Conservation (phyloP, 2,329 filamentous ascomycete species). For the Aspergillus awamori region DNA sequence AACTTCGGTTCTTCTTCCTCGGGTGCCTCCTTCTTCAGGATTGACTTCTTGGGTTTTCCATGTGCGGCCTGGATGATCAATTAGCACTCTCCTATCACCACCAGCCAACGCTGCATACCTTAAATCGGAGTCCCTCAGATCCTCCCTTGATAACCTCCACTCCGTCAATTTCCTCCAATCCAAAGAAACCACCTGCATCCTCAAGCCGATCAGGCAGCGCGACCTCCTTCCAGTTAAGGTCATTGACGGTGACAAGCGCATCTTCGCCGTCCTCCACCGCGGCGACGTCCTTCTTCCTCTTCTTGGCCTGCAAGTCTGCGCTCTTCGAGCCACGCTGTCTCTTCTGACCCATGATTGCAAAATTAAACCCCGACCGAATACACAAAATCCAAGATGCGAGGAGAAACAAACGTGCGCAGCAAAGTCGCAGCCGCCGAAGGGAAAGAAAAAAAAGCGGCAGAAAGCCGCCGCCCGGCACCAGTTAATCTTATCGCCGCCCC, state of each 20-base stretch:
- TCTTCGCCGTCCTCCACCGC: slow-evolving; percentile 24
- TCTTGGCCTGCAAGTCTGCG: slow-evolving; percentile 34
- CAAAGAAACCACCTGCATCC: slow-evolving; percentile 92
- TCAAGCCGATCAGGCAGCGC: slow-evolving; percentile 73
- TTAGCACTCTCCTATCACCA: slow-evolving; percentile 1
- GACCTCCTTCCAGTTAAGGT: slow-evolving; percentile 66
- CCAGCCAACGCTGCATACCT: slow-evolving; percentile 32
- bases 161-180: slow-evolving; percentile 86
- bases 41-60: slow-evolving; percentile 38
- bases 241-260: slow-evolving; percentile 47
- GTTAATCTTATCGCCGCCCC: slow-evolving; percentile 44
- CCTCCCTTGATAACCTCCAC: slow-evolving; percentile 79
- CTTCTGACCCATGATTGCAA: slow-evolving; percentile 39
- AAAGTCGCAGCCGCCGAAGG: slow-evolving; percentile 1
- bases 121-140: slow-evolving; percentile 49
- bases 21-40: slow-evolving; percentile 29
- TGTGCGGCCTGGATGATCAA: slow-evolving; percentile 35
- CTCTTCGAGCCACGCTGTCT: slow-evolving; percentile 37
- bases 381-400: not conserved
- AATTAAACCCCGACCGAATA: not conserved
- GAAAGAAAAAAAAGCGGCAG: slow-evolving; percentile 41
- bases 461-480: slow-evolving; percentile 33
- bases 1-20: slow-evolving; percentile 35
- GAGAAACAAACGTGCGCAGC: not conserved
- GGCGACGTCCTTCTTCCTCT: slow-evolving; percentile 37